Evolutionary conservation across 2,329 filamentous ascomycete genomes (phyloP), one percentile per base, ranked within the genome.

Genomic region (Colletotrichum spaethianum): DNA sequence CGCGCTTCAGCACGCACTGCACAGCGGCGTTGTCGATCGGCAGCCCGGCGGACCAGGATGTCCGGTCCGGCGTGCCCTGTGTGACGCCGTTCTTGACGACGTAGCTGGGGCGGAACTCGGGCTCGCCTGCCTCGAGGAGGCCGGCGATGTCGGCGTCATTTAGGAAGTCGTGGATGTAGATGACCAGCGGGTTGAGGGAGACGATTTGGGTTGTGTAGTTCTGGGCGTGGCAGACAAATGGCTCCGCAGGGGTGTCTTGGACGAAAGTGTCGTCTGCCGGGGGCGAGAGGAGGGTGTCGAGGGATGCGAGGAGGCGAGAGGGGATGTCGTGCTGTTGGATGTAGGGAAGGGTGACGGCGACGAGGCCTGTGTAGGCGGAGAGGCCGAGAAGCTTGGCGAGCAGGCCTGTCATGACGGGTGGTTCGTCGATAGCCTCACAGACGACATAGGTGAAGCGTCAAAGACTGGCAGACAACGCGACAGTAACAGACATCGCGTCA

Each of bases 131-230:
- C 20, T 74, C 72, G 23, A 85, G 79, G 8, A 85, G 77, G 3
- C 79, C 77, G 0, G 76, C n/a, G 18, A 71, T 52, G 73, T 85
- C 84, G 31, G 67, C 23, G 0, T 80, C 74, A 2, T 78, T 73
- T 48, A 85, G 76, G 76, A 85, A 83, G 65, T 79, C 73, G 75
- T 82, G 82, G 77, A 85, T 83, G 74, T 85, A 85, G 70, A 85
- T 82, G 11, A 85, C 77, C 1, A 85, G 76, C 1, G 84, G 84
- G 52, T 83, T 81, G 26, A 84, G 77, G 18, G 82, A 85, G 48
- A 85, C 77, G 52, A 85, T 79, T 65, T 84, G 80, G 0, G 82
- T 84, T 5, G 76, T 78, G 75, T 85, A 85, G 18, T 75, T 68
- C 26, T 82, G 79, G 1, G 76, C 62, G 14, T 75, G 75, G 73